A percentile compares a stretch with the other conserved stretches of the same genome.
Conservation (phyloP, 345 rosid species). For the Balakata baccata region DNA sequence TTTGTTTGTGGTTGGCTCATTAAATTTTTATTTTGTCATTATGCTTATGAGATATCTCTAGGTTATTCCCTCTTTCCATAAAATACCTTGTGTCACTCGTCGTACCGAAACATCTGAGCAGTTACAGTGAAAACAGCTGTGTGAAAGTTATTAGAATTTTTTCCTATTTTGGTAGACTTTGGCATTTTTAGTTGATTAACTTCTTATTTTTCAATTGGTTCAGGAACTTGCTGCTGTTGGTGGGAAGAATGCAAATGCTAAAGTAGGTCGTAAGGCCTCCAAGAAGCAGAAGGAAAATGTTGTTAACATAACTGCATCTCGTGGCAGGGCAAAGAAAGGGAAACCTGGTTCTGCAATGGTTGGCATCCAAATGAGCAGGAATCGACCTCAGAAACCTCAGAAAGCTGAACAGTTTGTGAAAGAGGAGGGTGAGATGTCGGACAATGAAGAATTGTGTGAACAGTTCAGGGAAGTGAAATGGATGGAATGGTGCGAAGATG, state of each 20-base stretch:
- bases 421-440: slow-evolving; percentile 99
- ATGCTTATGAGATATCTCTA: too few relatives aligned
- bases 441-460: slow-evolving; percentile 85
- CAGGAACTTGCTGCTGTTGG: slow-evolving; percentile 86
- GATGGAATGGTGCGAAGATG: slow-evolving; percentile 99
- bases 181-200: background rate
- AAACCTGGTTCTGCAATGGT: slow-evolving; percentile 45
- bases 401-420: slow-evolving; percentile 71
- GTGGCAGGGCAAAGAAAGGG: slow-evolving; percentile 53
- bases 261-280: slow-evolving; percentile 61
- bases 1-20: background rate
- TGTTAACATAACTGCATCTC: slow-evolving; percentile 41
- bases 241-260: slow-evolving; percentile 63
- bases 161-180: too few relatives aligned
- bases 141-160: too few relatives aligned
- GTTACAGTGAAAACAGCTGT: too few relatives aligned
- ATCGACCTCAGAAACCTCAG: slow-evolving; percentile 56
- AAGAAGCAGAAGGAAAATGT: slow-evolving; percentile 63
- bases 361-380: slow-evolving; percentile 39
- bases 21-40: too few relatives aligned
- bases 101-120: background rate
- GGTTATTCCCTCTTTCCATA: too few relatives aligned
- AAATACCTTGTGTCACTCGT: too few relatives aligned
- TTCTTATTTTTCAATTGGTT: background rate
- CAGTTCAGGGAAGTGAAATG: slow-evolving; percentile 98